Conservation (phyloP, 2,329 filamentous ascomycete species). For the Arthroderma sp. region DNA sequence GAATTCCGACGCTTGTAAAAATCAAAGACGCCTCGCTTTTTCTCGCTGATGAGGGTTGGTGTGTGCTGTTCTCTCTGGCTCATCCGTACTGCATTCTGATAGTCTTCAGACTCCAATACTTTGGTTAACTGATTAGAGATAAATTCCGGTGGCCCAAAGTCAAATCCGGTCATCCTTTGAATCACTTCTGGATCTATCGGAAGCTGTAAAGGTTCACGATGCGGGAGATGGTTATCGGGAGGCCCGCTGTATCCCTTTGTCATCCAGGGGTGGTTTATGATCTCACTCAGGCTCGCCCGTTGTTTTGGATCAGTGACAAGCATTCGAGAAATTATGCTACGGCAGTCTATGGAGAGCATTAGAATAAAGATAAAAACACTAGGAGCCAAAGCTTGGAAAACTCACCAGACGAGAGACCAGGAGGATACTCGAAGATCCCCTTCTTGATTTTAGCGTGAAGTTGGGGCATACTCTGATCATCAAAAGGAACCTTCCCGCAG, state of each 20-base stretch:
- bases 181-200: constrained; percentile 75
- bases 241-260: constrained; percentile 75
- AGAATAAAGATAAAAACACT: constrained; percentile 23
- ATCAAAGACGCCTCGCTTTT: constrained; percentile 81
- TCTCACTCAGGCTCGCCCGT: constrained; percentile 75
- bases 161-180: constrained; percentile 92
- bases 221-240: constrained; percentile 78
- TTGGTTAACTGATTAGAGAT: constrained; percentile 72
- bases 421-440: constrained; percentile 86
- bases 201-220: constrained; percentile 69
- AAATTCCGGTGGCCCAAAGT: constrained; percentile 77
- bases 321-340: constrained; percentile 85
- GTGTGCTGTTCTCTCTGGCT: constrained; percentile 53
- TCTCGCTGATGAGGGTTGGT: constrained; percentile 53
- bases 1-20: constrained; percentile 95
- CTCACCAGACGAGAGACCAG: constrained; percentile 79
- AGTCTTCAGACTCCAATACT: constrained; percentile 86
- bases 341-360: constrained; percentile 55
- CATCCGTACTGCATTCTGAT: constrained; percentile 67
- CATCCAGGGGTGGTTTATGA: constrained; percentile 94
- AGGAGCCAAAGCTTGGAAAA: constrained; percentile 9
- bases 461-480: constrained; percentile 98
- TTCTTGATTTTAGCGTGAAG: constrained; percentile 98
- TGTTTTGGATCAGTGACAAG: constrained; percentile 85
- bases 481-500: constrained; percentile 95